Percentiles rank a stretch among this genome's conserved stretches.
These are phyloP conservation scores for Xylona heveae DNA, from an alignment of 495 filamentous ascomycete species.

Conservation along the genomic window DNA sequence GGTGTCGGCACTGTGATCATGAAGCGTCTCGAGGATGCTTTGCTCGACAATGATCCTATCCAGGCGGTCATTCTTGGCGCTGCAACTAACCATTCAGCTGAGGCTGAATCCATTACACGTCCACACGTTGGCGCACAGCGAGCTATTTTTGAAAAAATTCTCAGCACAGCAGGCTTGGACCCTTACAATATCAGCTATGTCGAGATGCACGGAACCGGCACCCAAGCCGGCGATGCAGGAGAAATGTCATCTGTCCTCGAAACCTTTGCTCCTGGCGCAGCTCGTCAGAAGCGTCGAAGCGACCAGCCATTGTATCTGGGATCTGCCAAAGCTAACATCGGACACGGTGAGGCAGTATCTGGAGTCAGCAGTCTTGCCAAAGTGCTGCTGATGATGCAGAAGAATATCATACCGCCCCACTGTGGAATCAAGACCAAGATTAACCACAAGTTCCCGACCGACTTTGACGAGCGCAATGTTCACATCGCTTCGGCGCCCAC, in stretches of 20 bases:
- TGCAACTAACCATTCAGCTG: conserved; percentile 14
- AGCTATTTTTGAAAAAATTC: conserved; percentile 41
- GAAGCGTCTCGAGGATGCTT: conserved; percentile 17
- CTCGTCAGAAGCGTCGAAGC: conserved; percentile 36
- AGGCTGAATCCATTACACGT: conserved; percentile 18
- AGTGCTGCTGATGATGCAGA: conserved; percentile 69
- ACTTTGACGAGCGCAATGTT: conserved; percentile 13
- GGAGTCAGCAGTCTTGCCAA: conserved; percentile 70
- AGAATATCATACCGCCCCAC: conserved; percentile 59
- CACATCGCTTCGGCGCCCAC: conserved; percentile 15
- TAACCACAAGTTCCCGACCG: conserved; percentile 16
- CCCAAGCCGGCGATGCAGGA: conserved; percentile 49
- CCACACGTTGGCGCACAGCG: conserved; percentile 42
- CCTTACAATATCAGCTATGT: conserved; percentile 61
- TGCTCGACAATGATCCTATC: conserved; percentile 14
- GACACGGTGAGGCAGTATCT: conserved; percentile 77
- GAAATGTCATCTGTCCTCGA: conserved; percentile 65
- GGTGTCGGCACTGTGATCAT: conserved; percentile 15
- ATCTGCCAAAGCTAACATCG: conserved; percentile 73
- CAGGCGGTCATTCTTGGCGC: conserved; percentile 12
- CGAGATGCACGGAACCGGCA: conserved; percentile 83
- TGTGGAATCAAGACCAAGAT: conserved; percentile 17
- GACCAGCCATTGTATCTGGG: conserved; percentile 62
- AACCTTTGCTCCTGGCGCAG: conserved; percentile 60
- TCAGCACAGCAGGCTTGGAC: conserved; percentile 47